Conservation (phyloP, 169 alveolate species). For the Cryptosporidium sp. region DNA sequence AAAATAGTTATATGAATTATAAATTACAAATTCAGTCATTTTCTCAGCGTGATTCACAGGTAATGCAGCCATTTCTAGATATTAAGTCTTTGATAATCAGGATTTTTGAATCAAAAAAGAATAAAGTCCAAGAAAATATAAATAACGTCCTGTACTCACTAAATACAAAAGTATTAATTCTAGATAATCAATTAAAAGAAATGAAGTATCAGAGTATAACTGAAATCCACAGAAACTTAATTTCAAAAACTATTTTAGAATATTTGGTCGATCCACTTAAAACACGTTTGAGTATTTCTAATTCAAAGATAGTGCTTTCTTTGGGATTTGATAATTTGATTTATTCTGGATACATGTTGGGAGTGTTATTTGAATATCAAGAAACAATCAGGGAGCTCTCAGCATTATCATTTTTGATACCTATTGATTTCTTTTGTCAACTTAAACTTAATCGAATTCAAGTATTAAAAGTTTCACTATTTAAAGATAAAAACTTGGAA, state of each 20-base stretch:
- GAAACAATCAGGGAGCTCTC: conserved; percentile 9
- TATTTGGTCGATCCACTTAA: conserved; percentile 44
- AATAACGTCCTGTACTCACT: not conserved
- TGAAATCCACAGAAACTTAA: not conserved
- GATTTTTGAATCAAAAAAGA: not conserved
- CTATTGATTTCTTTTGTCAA: conserved; percentile 15
- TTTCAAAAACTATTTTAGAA: conserved; percentile 23
- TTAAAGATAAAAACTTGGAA: conserved; percentile 23
- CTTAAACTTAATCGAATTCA: conserved; percentile 3
- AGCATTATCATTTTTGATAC: conserved; percentile 32
- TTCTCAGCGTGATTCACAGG: conserved; percentile 2
- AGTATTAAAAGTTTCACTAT: conserved; percentile 19
- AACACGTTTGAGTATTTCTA: conserved; percentile 13
- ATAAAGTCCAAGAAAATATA: not conserved
- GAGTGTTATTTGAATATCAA: conserved; percentile 26
- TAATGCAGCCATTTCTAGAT: conserved; percentile 38
- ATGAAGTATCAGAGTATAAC: conserved; percentile 4
- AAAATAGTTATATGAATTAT: too few species aligned
- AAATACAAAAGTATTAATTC: not conserved
- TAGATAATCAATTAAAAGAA: conserved; percentile 30
- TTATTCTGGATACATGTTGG: conserved; percentile 58
- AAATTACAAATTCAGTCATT: not conserved
- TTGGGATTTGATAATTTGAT: conserved; percentile 65
- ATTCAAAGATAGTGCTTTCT: not conserved
- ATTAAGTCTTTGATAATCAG: conserved; percentile 28